Percentiles rank a stretch among this genome's conserved stretches.
These are phyloP conservation scores for Hyaloperonospora brassicae DNA, from an alignment of 352 stramenopile genomes.

Conservation along the genomic window DNA sequence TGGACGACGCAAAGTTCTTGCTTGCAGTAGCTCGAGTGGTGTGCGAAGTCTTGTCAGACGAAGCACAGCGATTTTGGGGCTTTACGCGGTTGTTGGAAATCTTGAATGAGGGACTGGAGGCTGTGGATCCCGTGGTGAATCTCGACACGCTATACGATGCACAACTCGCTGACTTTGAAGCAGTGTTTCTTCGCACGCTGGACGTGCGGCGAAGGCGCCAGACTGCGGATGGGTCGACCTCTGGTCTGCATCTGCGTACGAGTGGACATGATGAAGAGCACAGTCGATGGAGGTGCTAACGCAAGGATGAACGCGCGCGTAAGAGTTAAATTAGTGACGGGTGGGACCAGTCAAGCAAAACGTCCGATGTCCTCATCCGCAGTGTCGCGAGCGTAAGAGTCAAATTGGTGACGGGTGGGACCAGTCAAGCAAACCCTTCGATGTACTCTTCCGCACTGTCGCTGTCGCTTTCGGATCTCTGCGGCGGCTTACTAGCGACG, in stretches of 20 bases:
- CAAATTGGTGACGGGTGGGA: conserved; percentile 5
- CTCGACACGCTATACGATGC: conserved; percentile 33
- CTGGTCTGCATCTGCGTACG: conserved; percentile 21
- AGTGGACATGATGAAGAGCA: conserved; percentile 19
- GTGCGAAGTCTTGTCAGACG: conserved; percentile 31
- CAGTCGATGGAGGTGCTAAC: conserved; percentile 11
- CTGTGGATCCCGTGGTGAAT: conserved; percentile 38
- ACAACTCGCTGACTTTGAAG: conserved; percentile 45
- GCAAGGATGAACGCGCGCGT: conserved; percentile 4
- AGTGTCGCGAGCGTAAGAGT: conserved; percentile 12
- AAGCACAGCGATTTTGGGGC: conserved; percentile 67
- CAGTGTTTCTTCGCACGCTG: conserved; percentile 55
- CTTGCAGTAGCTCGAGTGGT: conserved; percentile 30
- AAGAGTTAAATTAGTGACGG: conserved; percentile 7
- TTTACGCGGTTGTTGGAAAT: conserved; percentile 50
- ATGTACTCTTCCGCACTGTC: conserved; percentile 32
- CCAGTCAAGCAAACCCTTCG: conserved; percentile 22
- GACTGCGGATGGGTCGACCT: conserved; percentile 17
- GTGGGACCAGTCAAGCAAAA: conserved; percentile 13
- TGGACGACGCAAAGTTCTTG: conserved; percentile 36
- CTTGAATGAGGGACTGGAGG: conserved; percentile 39
- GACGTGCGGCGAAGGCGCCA: conserved; percentile 34
- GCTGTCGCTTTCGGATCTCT: conserved; percentile 16
- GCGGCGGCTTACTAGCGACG: conserved; percentile 11
- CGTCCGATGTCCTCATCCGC: conserved; percentile 32